These are phyloP conservation scores for Pythium myriotylum DNA, from an alignment of 352 stramenopile genomes.

Conservation along the genomic window DNA sequence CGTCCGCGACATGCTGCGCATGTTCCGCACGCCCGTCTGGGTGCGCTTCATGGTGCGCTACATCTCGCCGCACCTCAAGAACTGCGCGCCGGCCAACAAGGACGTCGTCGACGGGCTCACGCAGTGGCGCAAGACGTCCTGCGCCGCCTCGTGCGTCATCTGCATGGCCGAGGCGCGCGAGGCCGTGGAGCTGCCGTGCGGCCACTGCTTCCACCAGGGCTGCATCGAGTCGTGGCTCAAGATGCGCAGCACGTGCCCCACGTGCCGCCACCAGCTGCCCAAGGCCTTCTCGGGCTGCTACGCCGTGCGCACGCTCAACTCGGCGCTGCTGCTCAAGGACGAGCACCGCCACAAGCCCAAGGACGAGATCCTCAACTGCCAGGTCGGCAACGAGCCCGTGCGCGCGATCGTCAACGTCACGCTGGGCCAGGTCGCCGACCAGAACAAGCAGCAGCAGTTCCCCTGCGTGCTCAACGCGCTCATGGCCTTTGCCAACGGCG, in stretches of 20 bases:
- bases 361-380: slow-evolving; percentile 58
- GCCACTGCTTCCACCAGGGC: slow-evolving; percentile 92
- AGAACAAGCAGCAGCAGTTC: slow-evolving; percentile 66
- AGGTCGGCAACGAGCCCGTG: slow-evolving; percentile 61
- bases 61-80: slow-evolving; percentile 85
- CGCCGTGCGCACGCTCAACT: slow-evolving; percentile 80
- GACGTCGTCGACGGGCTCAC: slow-evolving; percentile 59
- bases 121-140: slow-evolving; percentile 19
- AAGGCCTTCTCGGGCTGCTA: slow-evolving; percentile 82
- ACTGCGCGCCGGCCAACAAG: slow-evolving; percentile 73
- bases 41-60: slow-evolving; percentile 87
- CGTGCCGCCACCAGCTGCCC: slow-evolving; percentile 92
- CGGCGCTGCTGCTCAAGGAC: slow-evolving; percentile 65
- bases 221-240: slow-evolving; percentile 94
- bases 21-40: slow-evolving; percentile 83
- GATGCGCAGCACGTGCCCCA: slow-evolving; percentile 92
- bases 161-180: slow-evolving; percentile 86
- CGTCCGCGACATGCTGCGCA: slow-evolving; percentile 74
- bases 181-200: slow-evolving; percentile 88
- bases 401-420: slow-evolving; percentile 80
- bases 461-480: slow-evolving; percentile 82
- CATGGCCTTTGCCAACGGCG: slow-evolving; percentile 78
- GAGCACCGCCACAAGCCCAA: slow-evolving; percentile 60
- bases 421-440: slow-evolving; percentile 62
- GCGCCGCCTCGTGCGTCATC: slow-evolving; percentile 85